A percentile compares a stretch with the other conserved stretches of the same genome.
These are phyloP conservation scores for Murraya koenigii DNA, from an alignment of 345 rosid genomes.

Conservation along the genomic window DNA sequence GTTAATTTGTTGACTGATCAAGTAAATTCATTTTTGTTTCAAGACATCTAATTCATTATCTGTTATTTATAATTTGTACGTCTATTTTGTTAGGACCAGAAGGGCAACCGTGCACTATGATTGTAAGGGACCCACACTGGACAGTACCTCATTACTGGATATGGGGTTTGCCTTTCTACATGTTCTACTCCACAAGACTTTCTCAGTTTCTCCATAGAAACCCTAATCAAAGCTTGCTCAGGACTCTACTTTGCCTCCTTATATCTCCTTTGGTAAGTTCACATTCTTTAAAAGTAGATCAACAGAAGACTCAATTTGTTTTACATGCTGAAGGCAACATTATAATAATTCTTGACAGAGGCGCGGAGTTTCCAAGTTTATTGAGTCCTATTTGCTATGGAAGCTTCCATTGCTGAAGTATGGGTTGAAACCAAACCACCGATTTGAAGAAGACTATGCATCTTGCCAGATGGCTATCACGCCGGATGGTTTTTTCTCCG, in stretches of 20 bases:
- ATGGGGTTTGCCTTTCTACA: slow-evolving; percentile 88
- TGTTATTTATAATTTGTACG: neutral
- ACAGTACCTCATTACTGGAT: slow-evolving; percentile 77
- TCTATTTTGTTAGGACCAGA: slow-evolving; percentile 37
- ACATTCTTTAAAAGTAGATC: neutral
- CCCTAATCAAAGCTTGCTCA: slow-evolving; percentile 64
- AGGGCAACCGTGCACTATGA: slow-evolving; percentile 73
- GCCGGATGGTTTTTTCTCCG: slow-evolving; percentile 72
- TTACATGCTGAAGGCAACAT: neutral
- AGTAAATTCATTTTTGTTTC: too few relatives aligned
- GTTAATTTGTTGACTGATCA: neutral
- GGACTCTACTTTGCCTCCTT: slow-evolving; percentile 46
- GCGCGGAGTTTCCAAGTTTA: slow-evolving; percentile 62
- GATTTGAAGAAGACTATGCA: slow-evolving; percentile 85
- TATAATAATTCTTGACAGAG: slow-evolving; percentile 42
- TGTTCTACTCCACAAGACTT: slow-evolving; percentile 82
- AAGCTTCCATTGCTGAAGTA: slow-evolving; percentile 69
- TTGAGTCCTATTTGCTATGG: slow-evolving; percentile 77
- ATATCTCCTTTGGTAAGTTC: slow-evolving; percentile 59
- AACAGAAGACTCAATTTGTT: neutral
- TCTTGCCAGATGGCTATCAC: slow-evolving; percentile 94
- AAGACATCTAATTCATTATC: neutral
- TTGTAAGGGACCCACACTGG: slow-evolving; percentile 80
- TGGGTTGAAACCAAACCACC: slow-evolving; percentile 81
- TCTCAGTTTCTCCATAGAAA: slow-evolving; percentile 77